Percentiles rank a stretch among this genome's conserved stretches.
These are phyloP conservation scores for Malassezia vespertilionis DNA, from an alignment of 1,284 basidiomycete genomes.

Conservation along the genomic window DNA sequence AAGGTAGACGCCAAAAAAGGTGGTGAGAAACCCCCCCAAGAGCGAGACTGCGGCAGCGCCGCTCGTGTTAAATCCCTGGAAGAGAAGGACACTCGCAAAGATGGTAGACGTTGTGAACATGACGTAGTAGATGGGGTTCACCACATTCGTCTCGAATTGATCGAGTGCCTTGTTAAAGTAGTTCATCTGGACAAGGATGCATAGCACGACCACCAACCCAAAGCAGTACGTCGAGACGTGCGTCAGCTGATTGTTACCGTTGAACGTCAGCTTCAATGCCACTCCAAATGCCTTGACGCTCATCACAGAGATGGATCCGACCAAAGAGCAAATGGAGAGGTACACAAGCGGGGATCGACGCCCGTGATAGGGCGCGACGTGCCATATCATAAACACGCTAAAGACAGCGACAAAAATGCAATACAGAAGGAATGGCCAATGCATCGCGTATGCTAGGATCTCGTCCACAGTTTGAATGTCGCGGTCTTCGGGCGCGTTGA, in stretches of 20 bases:
- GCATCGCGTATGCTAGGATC: conserved; percentile 75
- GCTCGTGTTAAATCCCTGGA: conserved; percentile 90
- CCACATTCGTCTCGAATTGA: conserved; percentile 95
- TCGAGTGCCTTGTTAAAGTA: conserved; percentile 99
- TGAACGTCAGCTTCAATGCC: conserved; percentile 84
- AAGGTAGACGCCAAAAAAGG: conserved; percentile 45
- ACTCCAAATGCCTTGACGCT: conserved; percentile 92
- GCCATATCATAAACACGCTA: conserved; percentile 67
- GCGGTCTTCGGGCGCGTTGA: conserved; percentile 94
- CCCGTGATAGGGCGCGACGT: conserved; percentile 74
- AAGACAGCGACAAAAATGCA: conserved; percentile 73
- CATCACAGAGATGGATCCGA: conserved; percentile 76
- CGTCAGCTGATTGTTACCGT: conserved; percentile 89
- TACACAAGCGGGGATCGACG: conserved; percentile 81
- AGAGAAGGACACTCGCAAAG: conserved; percentile 84
- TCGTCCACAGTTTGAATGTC: conserved; percentile 87
- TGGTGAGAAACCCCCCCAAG: conserved; percentile 44
- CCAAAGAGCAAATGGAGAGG: conserved; percentile 80
- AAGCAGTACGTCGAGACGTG: conserved; percentile 92
- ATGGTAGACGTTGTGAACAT: conserved; percentile 95
- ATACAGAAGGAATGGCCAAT: conserved; percentile 69
- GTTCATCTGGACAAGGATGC: conserved; percentile 93
- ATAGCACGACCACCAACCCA: conserved; percentile 67
- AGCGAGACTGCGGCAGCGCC: conserved; percentile 55
- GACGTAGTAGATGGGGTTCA: conserved; percentile 98